Base-by-base conservation (phyloP, 2,329 filamentous ascomycete genomes). In the Arthroderma sp. region DNA sequence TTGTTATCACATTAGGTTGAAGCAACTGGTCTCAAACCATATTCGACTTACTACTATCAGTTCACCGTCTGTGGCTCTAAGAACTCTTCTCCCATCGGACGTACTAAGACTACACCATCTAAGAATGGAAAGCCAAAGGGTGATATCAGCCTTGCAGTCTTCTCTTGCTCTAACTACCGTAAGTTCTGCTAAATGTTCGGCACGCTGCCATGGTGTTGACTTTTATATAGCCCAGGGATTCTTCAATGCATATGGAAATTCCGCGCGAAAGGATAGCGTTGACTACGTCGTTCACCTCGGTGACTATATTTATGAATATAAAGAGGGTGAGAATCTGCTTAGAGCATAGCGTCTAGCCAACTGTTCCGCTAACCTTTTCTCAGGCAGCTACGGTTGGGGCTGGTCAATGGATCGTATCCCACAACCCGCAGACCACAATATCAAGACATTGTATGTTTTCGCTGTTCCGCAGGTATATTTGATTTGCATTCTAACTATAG, bases 101-200 rank as follows among this genome's bases (percentile, higher is more conserved):
- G 78, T 7, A 85, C 81, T 15, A 85, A 85, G 66, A 85, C 82
- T 0, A 74, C 77, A 4, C 81, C 82, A 2, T 59, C 62, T 2
- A 64, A 68, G 9, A 65, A 74, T 10, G 74, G 81, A 44, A 66
- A 74, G 27, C 71, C 80, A 4, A 42, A 47, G 9, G 15, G 15
- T 22, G 66, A 71, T 1, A 64, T 85, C 44, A 74, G 69, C 34
- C 67, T 85, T 44, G 81, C 80, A 1, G 72, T 87, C 1, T 85
- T 81, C 57, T 84, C 79, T 2, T 85, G 82, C 66, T 72, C 69
- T 52, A 85, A 84, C 59, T 83, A 72, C 51, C 76, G 73, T 74
- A 57, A 41, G 71, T 58, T 38, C 32, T 39, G 10, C 8, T 34
- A 11, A 41, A 29, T 38, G 6, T 37, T 30, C n/a, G 27, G 36